Percentiles rank a stretch among this genome's conserved stretches.
Conservation (phyloP, 2,329 filamentous ascomycete genomes). For the Botrytis elliptica region DNA sequence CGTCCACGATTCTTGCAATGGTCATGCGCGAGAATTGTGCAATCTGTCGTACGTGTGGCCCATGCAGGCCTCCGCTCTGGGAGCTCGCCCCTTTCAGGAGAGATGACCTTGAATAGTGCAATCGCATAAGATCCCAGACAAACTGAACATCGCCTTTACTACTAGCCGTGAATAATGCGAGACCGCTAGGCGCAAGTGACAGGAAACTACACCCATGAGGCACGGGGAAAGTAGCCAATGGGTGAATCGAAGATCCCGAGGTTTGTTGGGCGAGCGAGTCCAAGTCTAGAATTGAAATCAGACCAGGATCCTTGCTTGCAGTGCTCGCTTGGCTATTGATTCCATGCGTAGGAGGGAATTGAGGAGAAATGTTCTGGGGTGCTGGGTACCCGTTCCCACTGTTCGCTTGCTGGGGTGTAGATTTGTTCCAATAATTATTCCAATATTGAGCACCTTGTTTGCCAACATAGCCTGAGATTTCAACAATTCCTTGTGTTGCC, state of each 20-base stretch:
- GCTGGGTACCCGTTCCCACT: slow-evolving; percentile 40
- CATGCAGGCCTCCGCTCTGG: slow-evolving; percentile 42
- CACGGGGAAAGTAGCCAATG: slow-evolving; percentile 68
- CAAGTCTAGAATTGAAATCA: slow-evolving; percentile 74
- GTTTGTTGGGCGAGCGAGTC: slow-evolving; percentile 55
- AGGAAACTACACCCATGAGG: slow-evolving; percentile 77
- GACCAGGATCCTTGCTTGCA: slow-evolving; percentile 62
- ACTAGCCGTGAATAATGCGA: slow-evolving; percentile 75
- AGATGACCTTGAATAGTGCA: slow-evolving; percentile 62
- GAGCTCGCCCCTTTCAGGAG: slow-evolving; percentile 51
- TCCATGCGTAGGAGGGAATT: slow-evolving; percentile 77
- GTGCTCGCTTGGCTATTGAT: slow-evolving; percentile 50
- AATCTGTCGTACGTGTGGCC: slow-evolving; percentile 73
- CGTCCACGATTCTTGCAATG: slow-evolving; percentile 84
- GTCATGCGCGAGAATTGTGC: slow-evolving; percentile 90
- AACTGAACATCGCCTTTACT: slow-evolving; percentile 81
- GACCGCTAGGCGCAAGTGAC: slow-evolving; percentile 71
- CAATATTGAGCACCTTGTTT: slow-evolving; percentile 75
- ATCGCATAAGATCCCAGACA: slow-evolving; percentile 74
- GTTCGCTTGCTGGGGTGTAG: slow-evolving; percentile 46
- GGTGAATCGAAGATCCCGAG: slow-evolving; percentile 50
- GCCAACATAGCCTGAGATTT: slow-evolving; percentile 72
- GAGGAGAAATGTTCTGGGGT: slow-evolving; percentile 39
- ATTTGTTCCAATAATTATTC: slow-evolving; percentile 76
- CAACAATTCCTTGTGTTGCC: slow-evolving; percentile 74